phyloP scores from a whole-genome alignment of 2,329 filamentous ascomycete species.

The Niveomyces coronatus region DNA sequence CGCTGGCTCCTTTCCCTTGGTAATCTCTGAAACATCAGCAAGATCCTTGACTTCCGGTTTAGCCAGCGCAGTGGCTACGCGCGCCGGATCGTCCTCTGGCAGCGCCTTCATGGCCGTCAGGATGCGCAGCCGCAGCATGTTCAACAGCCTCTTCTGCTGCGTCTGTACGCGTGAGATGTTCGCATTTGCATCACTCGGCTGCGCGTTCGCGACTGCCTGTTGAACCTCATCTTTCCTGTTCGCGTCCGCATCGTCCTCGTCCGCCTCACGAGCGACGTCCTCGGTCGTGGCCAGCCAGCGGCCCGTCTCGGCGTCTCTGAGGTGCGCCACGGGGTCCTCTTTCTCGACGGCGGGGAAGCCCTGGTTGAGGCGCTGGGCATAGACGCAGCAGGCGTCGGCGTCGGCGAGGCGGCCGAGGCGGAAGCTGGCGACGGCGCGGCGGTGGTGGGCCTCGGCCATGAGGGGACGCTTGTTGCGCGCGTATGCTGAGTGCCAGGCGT shows the following conservation, averaged over 20 bases:
- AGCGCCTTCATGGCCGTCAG: constrained; percentile 34
- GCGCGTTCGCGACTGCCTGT: constrained; percentile 5
- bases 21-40: constrained; percentile 8
- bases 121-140: constrained; percentile 37
- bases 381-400: constrained; percentile 59
- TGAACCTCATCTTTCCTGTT: constrained; percentile 3
- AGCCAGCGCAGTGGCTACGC: constrained; percentile 31
- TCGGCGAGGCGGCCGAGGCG: constrained; percentile 63
- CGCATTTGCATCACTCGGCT: background rate
- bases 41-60: constrained; percentile 24
- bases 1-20: constrained; percentile 7
- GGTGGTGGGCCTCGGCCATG: constrained; percentile 72
- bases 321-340: constrained; percentile 18
- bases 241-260: constrained; percentile 22
- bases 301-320: constrained; percentile 32
- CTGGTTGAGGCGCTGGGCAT: constrained; percentile 34
- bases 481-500: constrained; percentile 49
- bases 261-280: constrained; percentile 19
- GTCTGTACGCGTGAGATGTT: constrained; percentile 8
- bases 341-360: constrained; percentile 21
- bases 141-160: constrained; percentile 29
- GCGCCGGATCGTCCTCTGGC: constrained; percentile 31
- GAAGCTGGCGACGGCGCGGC: constrained; percentile 65
- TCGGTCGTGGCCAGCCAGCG: constrained; percentile 33
- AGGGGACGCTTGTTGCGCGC: constrained; percentile 64